Evolutionary conservation across 495 filamentous ascomycete genomes (phyloP).

Genomic region (Hypoxylon crocopeplum): DNA sequence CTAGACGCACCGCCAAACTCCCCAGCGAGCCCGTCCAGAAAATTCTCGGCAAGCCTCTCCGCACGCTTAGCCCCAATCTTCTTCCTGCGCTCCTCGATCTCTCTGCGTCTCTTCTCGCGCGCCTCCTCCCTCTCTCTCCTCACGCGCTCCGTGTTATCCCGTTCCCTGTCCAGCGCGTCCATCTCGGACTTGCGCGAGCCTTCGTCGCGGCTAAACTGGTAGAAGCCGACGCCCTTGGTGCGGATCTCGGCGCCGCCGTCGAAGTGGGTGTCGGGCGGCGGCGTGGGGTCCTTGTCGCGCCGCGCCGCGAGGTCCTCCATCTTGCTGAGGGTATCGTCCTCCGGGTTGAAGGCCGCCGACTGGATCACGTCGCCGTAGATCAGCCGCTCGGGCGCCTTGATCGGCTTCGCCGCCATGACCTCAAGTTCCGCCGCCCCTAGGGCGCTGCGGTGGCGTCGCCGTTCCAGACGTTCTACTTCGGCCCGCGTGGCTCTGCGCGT

Average conservation of each 20-base stretch:
- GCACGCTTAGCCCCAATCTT: slow-evolving; percentile 60
- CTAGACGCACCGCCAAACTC: slow-evolving; percentile 36
- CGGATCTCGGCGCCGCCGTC: slow-evolving; percentile 82
- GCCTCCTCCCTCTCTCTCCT: slow-evolving; percentile 62
- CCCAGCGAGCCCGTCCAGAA: slow-evolving; percentile 65
- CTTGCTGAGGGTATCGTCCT: slow-evolving; percentile 57
- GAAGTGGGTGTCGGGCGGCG: slow-evolving; percentile 82
- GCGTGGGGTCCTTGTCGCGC: slow-evolving; percentile 76
- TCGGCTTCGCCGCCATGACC: slow-evolving; percentile 59
- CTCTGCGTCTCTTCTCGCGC: slow-evolving; percentile 45
- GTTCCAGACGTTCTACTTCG: slow-evolving; percentile 64
- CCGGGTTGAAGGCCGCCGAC: slow-evolving; percentile 76
- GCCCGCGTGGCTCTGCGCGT: slow-evolving; percentile 69
- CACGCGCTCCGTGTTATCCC: slow-evolving; percentile 70
- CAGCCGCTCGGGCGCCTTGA: slow-evolving; percentile 65
- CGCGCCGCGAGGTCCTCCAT: slow-evolving; percentile 78
- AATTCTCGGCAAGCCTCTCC: slow-evolving; percentile 74
- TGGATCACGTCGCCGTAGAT: slow-evolving; percentile 88
- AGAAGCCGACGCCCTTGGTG: slow-evolving; percentile 65
- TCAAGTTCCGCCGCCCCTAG: slow-evolving; percentile 56
- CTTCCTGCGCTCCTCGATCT: slow-evolving; percentile 59
- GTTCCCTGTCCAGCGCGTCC: slow-evolving; percentile 69
- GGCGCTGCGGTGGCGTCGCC: slow-evolving; percentile 47
- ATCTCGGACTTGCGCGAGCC: slow-evolving; percentile 73
- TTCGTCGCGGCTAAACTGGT: slow-evolving; percentile 63